Evolutionary conservation across 2,329 filamentous ascomycete species (phyloP).

Genomic region (Fusarium sp.): DNA sequence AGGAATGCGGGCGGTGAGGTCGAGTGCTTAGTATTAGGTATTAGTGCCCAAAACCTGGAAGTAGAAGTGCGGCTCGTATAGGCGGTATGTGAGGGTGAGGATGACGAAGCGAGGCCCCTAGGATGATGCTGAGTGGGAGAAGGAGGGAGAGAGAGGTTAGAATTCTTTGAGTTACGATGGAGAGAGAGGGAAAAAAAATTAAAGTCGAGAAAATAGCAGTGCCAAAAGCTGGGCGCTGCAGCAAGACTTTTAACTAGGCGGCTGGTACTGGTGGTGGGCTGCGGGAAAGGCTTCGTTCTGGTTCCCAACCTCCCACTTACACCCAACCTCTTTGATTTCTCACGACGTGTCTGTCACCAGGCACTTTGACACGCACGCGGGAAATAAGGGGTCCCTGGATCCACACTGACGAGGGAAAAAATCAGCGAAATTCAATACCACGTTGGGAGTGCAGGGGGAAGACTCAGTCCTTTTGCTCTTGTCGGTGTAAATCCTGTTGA

Average conservation of each 20-base stretch:
- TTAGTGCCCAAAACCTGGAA: conserved; percentile 32
- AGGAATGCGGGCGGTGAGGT: conserved; percentile 24
- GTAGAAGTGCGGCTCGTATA: conserved; percentile 6
- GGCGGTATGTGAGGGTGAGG: neutral
- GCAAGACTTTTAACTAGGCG: conserved; percentile 47
- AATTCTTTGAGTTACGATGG: conserved; percentile 7
- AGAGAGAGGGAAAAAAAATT: conserved; percentile 18
- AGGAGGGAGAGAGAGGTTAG: conserved; percentile 4
- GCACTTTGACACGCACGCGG: conserved; percentile 31
- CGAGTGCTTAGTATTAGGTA: conserved; percentile 9
- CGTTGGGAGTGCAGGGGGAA: conserved; percentile 1
- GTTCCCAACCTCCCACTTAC: conserved; percentile 53
- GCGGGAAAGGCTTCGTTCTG: conserved; percentile 38
- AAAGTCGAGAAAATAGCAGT: conserved; percentile 26
- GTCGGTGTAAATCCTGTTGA: neutral
- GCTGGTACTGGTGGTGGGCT: conserved; percentile 43
- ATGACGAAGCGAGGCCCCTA: conserved; percentile 18
- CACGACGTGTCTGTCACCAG: conserved; percentile 18
- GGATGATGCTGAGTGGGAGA: conserved; percentile 10
- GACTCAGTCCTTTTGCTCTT: conserved; percentile 37
- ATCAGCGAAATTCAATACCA: conserved; percentile 34
- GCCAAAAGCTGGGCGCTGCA: conserved; percentile 46
- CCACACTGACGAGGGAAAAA: conserved; percentile 32
- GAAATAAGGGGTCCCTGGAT: conserved; percentile 37
- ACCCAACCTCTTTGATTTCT: conserved; percentile 49